These are phyloP conservation scores for Apiospora phragmitis DNA, from an alignment of 2,329 filamentous ascomycete genomes.

Conservation along the genomic window DNA sequence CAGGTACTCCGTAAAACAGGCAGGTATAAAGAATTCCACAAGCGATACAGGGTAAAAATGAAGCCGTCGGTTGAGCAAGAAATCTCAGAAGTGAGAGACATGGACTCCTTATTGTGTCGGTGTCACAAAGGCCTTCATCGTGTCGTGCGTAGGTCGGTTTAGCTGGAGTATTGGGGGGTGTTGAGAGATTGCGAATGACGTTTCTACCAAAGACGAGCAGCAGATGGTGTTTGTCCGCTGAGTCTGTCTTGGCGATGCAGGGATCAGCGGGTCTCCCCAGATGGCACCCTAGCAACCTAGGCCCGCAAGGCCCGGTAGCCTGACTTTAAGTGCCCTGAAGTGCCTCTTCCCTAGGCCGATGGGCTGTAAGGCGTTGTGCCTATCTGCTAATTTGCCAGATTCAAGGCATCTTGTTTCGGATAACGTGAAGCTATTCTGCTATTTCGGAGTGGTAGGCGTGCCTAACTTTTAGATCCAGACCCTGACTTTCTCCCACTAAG, in stretches of 20 bases:
- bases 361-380: background rate
- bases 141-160: background rate
- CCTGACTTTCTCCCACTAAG: background rate
- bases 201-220: slow-evolving; percentile 1
- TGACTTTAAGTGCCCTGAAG: background rate
- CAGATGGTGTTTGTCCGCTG: background rate
- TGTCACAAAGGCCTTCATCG: background rate
- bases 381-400: background rate
- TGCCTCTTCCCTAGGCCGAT: background rate
- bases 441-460: background rate
- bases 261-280: slow-evolving; percentile 2
- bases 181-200: slow-evolving; percentile 8
- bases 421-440: background rate
- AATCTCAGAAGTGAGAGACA: background rate
- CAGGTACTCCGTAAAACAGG: background rate
- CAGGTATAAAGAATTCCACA: background rate
- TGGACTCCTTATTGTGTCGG: background rate
- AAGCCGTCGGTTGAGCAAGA: background rate
- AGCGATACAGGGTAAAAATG: background rate
- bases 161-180: background rate
- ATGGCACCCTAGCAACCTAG: background rate
- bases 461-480: background rate
- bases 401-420: background rate
- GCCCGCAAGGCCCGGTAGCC: background rate
- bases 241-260: background rate